Evolutionary conservation across 148 eudicot species (phyloP), one percentile per base, ranked within the genome.

Genomic region (Cornus suecica): DNA sequence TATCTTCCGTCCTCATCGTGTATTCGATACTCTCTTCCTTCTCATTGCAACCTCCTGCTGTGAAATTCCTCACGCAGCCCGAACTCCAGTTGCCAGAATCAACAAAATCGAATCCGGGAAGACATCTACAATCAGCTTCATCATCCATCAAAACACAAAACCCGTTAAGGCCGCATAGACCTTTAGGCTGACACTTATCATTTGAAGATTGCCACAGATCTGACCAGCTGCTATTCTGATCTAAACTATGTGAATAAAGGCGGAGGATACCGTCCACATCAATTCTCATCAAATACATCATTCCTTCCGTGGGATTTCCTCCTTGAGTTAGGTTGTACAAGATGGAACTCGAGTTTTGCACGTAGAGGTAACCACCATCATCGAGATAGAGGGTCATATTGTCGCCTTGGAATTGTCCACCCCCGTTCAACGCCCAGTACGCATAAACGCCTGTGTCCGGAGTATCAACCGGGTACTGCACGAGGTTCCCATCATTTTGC

Each of bases 401-500:
- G 1, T 64, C 15, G 13, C 76, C 70, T 37, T 0, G n/a, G n/a
- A n/a, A n/a, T 0, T 0, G 1, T 27, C 63, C 61, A 51, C 1
- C 15, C 4, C 58, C 63, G 10, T 11, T 52, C 2, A 74, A 32
- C 22, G 67, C 37, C 16, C 54, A 79, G 31, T 79, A 79, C 25
- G 79, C 66, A 14, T 41, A 54, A 16, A 1, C 3, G 22, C 24
- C 16, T 5, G 11, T 20, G 20, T 68, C 31, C 20, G 58, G 52
- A 9, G 48, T 37, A 5, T 31, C 45, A 26, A 70, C 28, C 1
- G 78, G 78, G 32, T 78, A 82, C 70, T 56, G 37, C 3, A 82
- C 84, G 1, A 82, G 76, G 54, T 78, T 58, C 18, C 81, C 81
- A 31, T 82, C 84, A 0, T 0, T 1, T 63, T 82, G 84, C 84